Conservation (phyloP, 768 basidiomycete species). For the Lactifluus hygrophoroides region DNA sequence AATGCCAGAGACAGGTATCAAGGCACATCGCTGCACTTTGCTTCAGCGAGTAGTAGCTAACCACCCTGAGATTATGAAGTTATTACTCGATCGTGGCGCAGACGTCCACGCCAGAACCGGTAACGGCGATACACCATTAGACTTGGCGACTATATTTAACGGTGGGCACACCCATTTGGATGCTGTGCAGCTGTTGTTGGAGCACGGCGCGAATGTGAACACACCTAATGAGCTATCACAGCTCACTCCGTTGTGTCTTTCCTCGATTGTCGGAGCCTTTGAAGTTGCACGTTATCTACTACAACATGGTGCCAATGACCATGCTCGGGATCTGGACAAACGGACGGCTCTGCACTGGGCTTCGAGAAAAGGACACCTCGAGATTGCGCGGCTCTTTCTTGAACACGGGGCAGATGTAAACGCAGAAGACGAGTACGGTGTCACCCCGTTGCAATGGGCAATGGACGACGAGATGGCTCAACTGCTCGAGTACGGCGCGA, state of each 20-base stretch:
- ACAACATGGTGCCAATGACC: background rate
- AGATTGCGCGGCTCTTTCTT: background rate
- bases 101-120: background rate
- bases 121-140: no score
- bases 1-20: background rate
- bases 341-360: background rate
- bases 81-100: background rate
- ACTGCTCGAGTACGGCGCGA: no score
- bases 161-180: background rate
- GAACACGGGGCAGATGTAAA: background rate
- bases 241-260: background rate
- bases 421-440: background rate
- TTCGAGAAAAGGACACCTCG: background rate
- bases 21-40: background rate
- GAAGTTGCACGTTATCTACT: background rate
- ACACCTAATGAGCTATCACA: background rate
- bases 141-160: no score
- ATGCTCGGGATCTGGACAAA: background rate
- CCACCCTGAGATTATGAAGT: background rate
- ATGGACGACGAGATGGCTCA: no score
- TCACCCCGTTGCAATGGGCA: background rate
- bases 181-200: background rate
- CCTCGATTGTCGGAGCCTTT: background rate
- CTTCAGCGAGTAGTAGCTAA: background rate
- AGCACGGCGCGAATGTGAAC: background rate